Percentiles rank a stretch among this genome's conserved stretches.
These are phyloP conservation scores for Colletotrichum lini DNA, from an alignment of 2,329 filamentous ascomycete genomes.

Conservation along the genomic window DNA sequence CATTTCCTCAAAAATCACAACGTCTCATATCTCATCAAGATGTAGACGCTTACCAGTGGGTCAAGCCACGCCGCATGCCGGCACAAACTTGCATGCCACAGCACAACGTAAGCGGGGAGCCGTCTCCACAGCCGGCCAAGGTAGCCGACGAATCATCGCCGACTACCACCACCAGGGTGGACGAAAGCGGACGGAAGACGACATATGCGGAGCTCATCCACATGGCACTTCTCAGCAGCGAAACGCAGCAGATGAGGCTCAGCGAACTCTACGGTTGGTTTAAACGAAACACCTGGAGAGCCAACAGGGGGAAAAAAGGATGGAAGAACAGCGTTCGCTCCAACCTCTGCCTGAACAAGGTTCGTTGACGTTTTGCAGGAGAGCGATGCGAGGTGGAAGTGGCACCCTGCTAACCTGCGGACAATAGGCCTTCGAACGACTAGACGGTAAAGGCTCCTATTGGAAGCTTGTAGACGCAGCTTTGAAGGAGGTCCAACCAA, in stretches of 20 bases:
- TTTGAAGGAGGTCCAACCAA: background rate
- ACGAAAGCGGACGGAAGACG: background rate
- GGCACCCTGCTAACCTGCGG: background rate
- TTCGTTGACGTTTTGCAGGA: background rate
- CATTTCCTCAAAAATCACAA: background rate
- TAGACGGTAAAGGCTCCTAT: background rate
- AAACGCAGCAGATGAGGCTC: background rate
- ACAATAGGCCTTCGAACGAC: background rate
- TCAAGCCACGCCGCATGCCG: background rate
- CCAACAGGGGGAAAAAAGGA: background rate
- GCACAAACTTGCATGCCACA: background rate
- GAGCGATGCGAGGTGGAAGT: background rate
- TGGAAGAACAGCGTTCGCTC: constrained; percentile 15
- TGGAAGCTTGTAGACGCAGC: background rate
- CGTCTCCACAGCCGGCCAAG: background rate
- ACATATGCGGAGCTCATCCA: constrained; percentile 7
- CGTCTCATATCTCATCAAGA: background rate
- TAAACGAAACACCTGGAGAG: constrained; percentile 3
- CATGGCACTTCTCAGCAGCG: background rate
- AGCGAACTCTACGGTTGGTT: constrained; percentile 13
- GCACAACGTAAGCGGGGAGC: background rate
- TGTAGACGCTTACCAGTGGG: background rate
- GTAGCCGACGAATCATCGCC: background rate
- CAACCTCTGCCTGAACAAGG: constrained; percentile 10
- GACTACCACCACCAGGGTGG: background rate